Percentiles rank a stretch among this genome's conserved stretches.
These are phyloP conservation scores for Alternaria consortialis DNA, from an alignment of 2,329 filamentous ascomycete genomes.

Conservation along the genomic window DNA sequence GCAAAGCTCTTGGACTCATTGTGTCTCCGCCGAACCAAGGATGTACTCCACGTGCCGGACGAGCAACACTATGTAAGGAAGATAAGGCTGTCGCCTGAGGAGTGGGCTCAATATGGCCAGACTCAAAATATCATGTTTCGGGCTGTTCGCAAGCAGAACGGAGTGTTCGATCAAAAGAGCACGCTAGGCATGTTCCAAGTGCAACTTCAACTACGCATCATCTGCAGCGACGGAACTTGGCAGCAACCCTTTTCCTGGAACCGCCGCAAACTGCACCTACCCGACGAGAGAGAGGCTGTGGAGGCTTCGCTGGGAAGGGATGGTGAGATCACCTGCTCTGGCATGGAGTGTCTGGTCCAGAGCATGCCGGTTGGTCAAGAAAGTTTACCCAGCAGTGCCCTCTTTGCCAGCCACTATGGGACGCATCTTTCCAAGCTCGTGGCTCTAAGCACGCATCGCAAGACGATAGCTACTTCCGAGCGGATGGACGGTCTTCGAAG, in stretches of 20 bases:
- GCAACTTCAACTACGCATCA: constrained; percentile 57
- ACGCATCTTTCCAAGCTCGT: background rate
- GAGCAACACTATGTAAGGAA: constrained; percentile 29
- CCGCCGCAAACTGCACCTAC: constrained; percentile 41
- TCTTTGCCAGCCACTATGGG: constrained; percentile 32
- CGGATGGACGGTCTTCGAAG: constrained; percentile 46
- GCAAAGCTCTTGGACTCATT: constrained; percentile 48
- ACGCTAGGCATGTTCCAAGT: constrained; percentile 59
- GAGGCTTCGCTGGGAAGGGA: constrained; percentile 32
- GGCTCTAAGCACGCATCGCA: constrained; percentile 13
- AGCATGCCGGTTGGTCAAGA: constrained; percentile 23
- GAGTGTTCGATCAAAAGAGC: constrained; percentile 45
- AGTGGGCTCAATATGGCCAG: constrained; percentile 43
- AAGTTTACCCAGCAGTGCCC: constrained; percentile 26
- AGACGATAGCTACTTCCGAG: constrained; percentile 42
- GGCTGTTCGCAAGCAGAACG: constrained; percentile 51
- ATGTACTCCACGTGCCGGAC: constrained; percentile 52
- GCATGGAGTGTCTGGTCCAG: constrained; percentile 46
- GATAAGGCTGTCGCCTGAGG: constrained; percentile 47
- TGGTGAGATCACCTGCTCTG: constrained; percentile 43
- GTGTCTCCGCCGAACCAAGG: constrained; percentile 56
- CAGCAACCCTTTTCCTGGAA: constrained; percentile 58
- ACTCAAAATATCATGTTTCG: constrained; percentile 50
- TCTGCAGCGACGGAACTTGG: constrained; percentile 63
- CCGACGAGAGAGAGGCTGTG: constrained; percentile 51